Percentiles rank a stretch among this genome's conserved stretches.
phyloP scores from a whole-genome alignment of 2,329 filamentous ascomycete genomes.

The Neoarthrinium moseri region DNA sequence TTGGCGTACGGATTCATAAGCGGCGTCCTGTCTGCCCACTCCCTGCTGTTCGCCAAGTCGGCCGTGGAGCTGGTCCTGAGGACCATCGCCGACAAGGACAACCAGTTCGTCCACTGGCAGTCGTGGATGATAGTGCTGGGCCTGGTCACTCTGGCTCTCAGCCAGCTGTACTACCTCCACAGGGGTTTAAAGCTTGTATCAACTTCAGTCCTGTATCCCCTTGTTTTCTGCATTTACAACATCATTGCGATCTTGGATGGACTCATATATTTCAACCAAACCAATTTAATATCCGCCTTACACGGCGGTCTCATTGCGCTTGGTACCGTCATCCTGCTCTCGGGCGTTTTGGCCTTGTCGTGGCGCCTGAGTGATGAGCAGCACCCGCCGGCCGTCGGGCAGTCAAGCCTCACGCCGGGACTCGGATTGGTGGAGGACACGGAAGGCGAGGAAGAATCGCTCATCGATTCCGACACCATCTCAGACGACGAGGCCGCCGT shows the following conservation, averaged over 20 bases:
- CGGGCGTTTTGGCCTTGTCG: conserved; percentile 85
- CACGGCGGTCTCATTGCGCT: conserved; percentile 81
- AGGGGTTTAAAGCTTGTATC: conserved; percentile 91
- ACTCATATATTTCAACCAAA: conserved; percentile 93
- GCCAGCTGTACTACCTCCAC: conserved; percentile 93
- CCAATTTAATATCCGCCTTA: conserved; percentile 71
- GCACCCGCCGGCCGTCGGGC: conserved; percentile 56
- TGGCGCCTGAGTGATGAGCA: conserved; percentile 87
- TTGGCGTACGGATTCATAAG: conserved; percentile 87
- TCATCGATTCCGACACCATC: conserved; percentile 47
- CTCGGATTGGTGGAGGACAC: conserved; percentile 76
- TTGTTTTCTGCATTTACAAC: conserved; percentile 99
- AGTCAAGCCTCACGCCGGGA: conserved; percentile 76
- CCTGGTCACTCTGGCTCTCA: conserved; percentile 78
- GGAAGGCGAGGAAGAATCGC: conserved; percentile 57
- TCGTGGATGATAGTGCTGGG: conserved; percentile 88
- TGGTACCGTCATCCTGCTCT: conserved; percentile 81
- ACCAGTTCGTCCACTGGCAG: conserved; percentile 94
- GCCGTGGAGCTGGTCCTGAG: conserved; percentile 90
- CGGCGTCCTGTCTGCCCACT: conserved; percentile 91
- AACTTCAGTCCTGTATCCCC: conserved; percentile 91
- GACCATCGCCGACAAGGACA: conserved; percentile 80
- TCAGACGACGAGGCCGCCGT: conserved; percentile 40
- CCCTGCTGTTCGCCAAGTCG: conserved; percentile 89
- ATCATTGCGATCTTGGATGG: conserved; percentile 97